A percentile compares a stretch with the other conserved stretches of the same genome.
Conservation (phyloP, 192 early-diverging fungal genomes). For the Coemansia sp. region DNA sequence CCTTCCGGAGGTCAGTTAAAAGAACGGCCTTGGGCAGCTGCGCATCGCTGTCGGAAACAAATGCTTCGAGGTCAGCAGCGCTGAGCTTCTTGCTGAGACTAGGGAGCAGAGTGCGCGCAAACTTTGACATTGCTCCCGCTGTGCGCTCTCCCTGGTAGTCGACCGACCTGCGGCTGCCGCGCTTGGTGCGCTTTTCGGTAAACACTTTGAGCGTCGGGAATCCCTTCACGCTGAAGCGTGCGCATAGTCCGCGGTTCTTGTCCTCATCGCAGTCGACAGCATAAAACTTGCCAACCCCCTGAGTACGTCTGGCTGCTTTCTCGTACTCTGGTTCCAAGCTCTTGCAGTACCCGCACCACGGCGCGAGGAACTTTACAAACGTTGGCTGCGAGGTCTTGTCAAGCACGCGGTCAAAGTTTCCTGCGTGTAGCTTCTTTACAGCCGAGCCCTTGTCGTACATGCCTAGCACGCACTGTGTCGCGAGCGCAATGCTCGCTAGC, state of each 20-base stretch:
- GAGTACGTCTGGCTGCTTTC: slow-evolving; percentile 81
- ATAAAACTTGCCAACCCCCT: slow-evolving; percentile 83
- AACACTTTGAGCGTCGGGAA: slow-evolving; percentile 97
- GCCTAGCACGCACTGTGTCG: slow-evolving; percentile 30
- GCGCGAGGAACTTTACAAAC: slow-evolving; percentile 92
- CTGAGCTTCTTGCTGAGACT: slow-evolving; percentile 48
- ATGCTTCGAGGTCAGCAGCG: slow-evolving; percentile 51
- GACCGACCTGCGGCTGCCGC: slow-evolving; percentile 59
- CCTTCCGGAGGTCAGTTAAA: slow-evolving; percentile 74
- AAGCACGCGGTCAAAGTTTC: slow-evolving; percentile 67
- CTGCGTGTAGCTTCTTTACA: slow-evolving; percentile 59
- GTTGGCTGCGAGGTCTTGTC: slow-evolving; percentile 70
- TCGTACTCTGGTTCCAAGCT: slow-evolving; percentile 85
- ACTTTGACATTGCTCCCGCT: slow-evolving; percentile 78
- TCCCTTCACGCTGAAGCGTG: slow-evolving; percentile 77
- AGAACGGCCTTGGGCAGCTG: slow-evolving; percentile 69
- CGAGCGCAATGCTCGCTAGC: slow-evolving; percentile 21
- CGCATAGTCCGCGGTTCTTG: slow-evolving; percentile 73
- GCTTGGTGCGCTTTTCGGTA: slow-evolving; percentile 61
- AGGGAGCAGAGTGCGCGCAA: slow-evolving; percentile 65
- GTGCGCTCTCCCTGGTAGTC: slow-evolving; percentile 89
- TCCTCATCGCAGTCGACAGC: slow-evolving; percentile 91
- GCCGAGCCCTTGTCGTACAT: slow-evolving; percentile 60
- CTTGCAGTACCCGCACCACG: slow-evolving; percentile 97
- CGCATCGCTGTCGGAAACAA: slow-evolving; percentile 53